A percentile compares a stretch with the other conserved stretches of the same genome.
phyloP scores from a whole-genome alignment of 495 filamentous ascomycete species.

The Lindgomyces ingoldianus region DNA sequence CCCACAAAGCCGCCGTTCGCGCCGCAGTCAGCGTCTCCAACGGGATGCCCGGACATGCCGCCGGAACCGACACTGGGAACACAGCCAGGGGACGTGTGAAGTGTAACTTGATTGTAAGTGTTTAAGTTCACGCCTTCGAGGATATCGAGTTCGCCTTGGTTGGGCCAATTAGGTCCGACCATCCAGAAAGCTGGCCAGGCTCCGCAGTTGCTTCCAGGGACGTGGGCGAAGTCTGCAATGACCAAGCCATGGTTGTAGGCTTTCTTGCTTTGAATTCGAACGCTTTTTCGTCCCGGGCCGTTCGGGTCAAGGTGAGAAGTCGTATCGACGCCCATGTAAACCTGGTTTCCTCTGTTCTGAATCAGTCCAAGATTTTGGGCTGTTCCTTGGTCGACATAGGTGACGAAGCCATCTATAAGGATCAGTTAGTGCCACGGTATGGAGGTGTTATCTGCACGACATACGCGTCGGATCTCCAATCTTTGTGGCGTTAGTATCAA shows the following conservation, averaged over 20 bases:
- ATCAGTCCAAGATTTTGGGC: conserved; percentile 38
- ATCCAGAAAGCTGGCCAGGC: conserved; percentile 47
- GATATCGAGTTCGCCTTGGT: conserved; percentile 62
- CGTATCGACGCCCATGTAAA: conserved; percentile 46
- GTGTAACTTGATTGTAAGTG: conserved; percentile 40
- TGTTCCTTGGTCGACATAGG: conserved; percentile 38
- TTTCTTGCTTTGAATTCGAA: conserved; percentile 45
- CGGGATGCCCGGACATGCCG: conserved; percentile 20
- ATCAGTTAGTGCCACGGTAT: background rate
- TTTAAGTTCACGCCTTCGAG: conserved; percentile 42
- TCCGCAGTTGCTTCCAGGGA: conserved; percentile 44
- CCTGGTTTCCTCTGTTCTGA: conserved; percentile 22
- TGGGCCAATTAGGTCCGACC: conserved; percentile 63
- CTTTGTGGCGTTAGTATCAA: conserved; percentile 2
- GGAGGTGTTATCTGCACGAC: background rate
- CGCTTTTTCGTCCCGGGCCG: conserved; percentile 43
- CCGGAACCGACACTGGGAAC: conserved; percentile 23
- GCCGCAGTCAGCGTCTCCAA: conserved; percentile 40
- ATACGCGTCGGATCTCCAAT: conserved; percentile 35
- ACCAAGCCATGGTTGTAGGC: conserved; percentile 43
- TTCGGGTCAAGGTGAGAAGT: conserved; percentile 37
- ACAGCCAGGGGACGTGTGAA: conserved; percentile 43
- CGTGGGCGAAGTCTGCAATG: conserved; percentile 46
- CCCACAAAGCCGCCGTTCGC: conserved; percentile 35
- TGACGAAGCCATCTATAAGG: conserved; percentile 40